These are phyloP conservation scores for Datisca glomerata DNA, from an alignment of 306 rosid species.

Conservation along the genomic window DNA sequence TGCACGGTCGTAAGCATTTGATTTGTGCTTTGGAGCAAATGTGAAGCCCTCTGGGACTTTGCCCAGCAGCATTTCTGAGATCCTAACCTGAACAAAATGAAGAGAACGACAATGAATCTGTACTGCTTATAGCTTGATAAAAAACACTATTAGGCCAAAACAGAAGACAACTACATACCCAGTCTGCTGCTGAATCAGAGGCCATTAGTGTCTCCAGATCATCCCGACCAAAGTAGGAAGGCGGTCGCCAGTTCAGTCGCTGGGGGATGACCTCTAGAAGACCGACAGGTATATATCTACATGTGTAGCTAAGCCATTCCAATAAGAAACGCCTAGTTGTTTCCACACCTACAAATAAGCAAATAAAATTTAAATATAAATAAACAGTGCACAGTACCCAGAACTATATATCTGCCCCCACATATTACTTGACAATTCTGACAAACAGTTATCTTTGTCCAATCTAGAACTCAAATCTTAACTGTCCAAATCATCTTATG, in stretches of 20 bases:
- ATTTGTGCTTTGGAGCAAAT: conserved; percentile 86
- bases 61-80: conserved; percentile 85
- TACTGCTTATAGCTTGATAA: neutral
- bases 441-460: too few relatives aligned
- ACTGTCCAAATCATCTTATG: too few relatives aligned
- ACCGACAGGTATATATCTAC: conserved; percentile 76
- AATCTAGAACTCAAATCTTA: too few relatives aligned
- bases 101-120: neutral
- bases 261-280: conserved; percentile 81
- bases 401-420: neutral
- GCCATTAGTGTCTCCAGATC: conserved; percentile 92
- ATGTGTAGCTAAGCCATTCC: conserved; percentile 95
- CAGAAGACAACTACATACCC: conserved; percentile 42
- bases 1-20: conserved; percentile 82
- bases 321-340: conserved; percentile 79
- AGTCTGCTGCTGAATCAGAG: conserved; percentile 93
- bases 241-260: conserved; percentile 77
- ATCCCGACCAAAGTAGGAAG: conserved; percentile 62
- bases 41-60: conserved; percentile 79
- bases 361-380: neutral
- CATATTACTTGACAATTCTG: too few relatives aligned
- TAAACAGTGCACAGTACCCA: neutral
- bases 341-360: conserved; percentile 65
- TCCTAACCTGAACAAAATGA: conserved; percentile 39
- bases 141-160: conserved; percentile 1